These are phyloP conservation scores for Geosiphon pyriformis DNA, from an alignment of 192 early-diverging fungal species.

Conservation along the genomic window DNA sequence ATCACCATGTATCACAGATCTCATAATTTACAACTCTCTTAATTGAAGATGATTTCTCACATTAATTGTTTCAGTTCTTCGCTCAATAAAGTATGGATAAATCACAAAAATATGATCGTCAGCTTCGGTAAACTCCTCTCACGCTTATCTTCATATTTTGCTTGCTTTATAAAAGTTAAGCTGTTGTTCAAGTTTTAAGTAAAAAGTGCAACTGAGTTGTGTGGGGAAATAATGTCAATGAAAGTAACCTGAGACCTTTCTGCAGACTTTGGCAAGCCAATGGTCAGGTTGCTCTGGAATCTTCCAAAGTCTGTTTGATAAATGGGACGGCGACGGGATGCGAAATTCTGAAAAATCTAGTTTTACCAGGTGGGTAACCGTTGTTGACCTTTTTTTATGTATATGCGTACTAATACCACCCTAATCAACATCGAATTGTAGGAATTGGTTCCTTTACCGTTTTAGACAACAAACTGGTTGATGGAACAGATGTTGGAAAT, in stretches of 20 bases:
- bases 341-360: conserved; percentile 91
- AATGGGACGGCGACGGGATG: conserved; percentile 80
- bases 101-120: conserved; percentile 81
- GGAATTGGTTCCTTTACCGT: conserved; percentile 87
- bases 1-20: too few relatives aligned
- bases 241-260: conserved; percentile 6
- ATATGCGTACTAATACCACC: neutral
- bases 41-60: too few relatives aligned
- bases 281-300: conserved; percentile 85
- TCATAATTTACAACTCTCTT: too few relatives aligned
- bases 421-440: conserved; percentile 34
- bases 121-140: conserved; percentile 59
- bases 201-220: neutral
- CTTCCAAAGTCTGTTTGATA: conserved; percentile 75
- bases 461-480: conserved; percentile 66
- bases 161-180: neutral
- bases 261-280: conserved; percentile 87
- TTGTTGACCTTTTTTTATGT: neutral
- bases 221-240: conserved; percentile 18
- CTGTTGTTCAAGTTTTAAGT: neutral
- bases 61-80: too few relatives aligned
- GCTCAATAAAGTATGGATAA: conserved; percentile 37
- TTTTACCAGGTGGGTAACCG: conserved; percentile 80
- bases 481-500: conserved; percentile 64
- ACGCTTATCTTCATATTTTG: neutral